These are phyloP conservation scores for Lindgomyces ingoldianus DNA, from an alignment of 495 filamentous ascomycete species.

Conservation along the genomic window DNA sequence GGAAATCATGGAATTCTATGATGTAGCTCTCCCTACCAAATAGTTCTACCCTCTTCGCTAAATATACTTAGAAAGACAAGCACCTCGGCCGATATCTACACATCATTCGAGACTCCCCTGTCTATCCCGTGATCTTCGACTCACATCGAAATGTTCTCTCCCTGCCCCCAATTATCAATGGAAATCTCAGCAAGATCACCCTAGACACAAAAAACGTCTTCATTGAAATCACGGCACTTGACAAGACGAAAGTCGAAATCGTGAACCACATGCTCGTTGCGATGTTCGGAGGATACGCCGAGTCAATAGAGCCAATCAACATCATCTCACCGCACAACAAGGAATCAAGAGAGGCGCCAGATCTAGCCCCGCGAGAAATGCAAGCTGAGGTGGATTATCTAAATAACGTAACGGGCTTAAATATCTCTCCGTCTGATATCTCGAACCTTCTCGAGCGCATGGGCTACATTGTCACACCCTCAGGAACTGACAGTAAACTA, in stretches of 20 bases:
- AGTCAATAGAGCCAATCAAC: constrained; percentile 86
- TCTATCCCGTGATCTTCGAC: constrained; percentile 97
- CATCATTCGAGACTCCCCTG: constrained; percentile 89
- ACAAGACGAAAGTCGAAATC: constrained; percentile 94
- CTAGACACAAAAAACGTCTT: constrained; percentile 88
- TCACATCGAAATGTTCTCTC: constrained; percentile 85
- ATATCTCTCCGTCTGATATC: constrained; percentile 68
- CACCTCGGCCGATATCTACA: constrained; percentile 80
- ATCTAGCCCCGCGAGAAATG: constrained; percentile 71
- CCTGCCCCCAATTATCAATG: constrained; percentile 96
- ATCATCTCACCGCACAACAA: constrained; percentile 89
- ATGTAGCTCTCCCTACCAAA: constrained; percentile 57
- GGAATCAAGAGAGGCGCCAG: constrained; percentile 74
- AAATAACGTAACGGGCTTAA: constrained; percentile 84
- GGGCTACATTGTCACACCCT: constrained; percentile 76
- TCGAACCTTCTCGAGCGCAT: constrained; percentile 80
- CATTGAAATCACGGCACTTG: constrained; percentile 96
- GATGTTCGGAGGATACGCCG: constrained; percentile 94
- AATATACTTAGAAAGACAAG: constrained; percentile 69
- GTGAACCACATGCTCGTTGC: constrained; percentile 91
- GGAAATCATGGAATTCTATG: constrained; percentile 92
- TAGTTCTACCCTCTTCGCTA: too few relatives aligned
- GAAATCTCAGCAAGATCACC: constrained; percentile 92
- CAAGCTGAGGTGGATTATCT: constrained; percentile 88
- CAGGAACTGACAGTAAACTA: constrained; percentile 58